Base-by-base conservation (phyloP, 140 eudicot species). In the Cichorium intybus region DNA sequence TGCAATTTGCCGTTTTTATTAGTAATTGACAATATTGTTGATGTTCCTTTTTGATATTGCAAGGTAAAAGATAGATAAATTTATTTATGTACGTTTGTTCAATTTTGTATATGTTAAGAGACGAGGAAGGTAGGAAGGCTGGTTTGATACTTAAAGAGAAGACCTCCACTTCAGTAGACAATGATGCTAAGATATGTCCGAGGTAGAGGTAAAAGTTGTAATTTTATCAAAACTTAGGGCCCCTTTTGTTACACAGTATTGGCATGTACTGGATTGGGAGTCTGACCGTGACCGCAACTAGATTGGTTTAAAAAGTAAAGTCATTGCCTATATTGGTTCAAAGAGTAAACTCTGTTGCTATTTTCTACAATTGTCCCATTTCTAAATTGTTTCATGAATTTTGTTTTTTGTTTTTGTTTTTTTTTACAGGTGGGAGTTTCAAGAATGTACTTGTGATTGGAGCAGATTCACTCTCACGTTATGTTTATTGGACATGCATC, bases 401-500 rank as follows among this genome's bases (percentile, higher is more conserved):
- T 1, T n/a, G 43, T 48, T 33, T 6, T 2, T 58, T 68, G 43
- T 55, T n/a, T n/a, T n/a, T n/a, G n/a, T 24, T 22, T 75, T 65
- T 21, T 35, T 41, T 75, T 48, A n/a, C 68, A 90, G 95, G 93
- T 31, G 87, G 95, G 51, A 95, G 87, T 41, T 86, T 79, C 43
- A 77, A 81, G 6, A 90, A 90, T 71, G 90, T 90, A 24, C 89
- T 90, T 29, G 95, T 86, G 56, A 78, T 90, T 69, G 97, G 93
- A 23, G 97, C 95, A 17, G 95, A 90, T 90, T 77, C 84, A 20
- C 78, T 90, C 52, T 90, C 97, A 60, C 95, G 97, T 56, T 84
- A 76, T 80, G 87, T 90, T 75, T 95, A 90, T 75, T 90, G 95
- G 97, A 77, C 93, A 4, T 90, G 97, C 66, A 86, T 90, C 61